Evolutionary conservation across 2,329 filamentous ascomycete genomes (phyloP).

Genomic region (Pseudogymnoascus sp.): DNA sequence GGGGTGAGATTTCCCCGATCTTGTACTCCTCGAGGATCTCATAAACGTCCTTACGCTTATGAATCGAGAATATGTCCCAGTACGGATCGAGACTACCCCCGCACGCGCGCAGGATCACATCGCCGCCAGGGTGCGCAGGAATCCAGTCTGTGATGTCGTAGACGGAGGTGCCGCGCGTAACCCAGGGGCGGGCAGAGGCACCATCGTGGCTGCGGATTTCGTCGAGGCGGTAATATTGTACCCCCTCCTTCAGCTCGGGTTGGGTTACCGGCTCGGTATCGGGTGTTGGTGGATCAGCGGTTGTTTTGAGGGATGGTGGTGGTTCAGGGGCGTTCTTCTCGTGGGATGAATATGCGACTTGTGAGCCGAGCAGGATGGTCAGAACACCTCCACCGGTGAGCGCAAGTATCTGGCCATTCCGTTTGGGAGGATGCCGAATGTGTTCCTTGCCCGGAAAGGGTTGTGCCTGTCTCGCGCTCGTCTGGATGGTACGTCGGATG

Average conservation of each 20-base stretch:
- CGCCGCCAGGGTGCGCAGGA: slow-evolving; percentile 55
- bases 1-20: slow-evolving; percentile 51
- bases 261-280: not conserved
- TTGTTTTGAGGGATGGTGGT: not conserved
- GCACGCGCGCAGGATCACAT: slow-evolving; percentile 58
- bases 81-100: slow-evolving; percentile 58
- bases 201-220: slow-evolving; percentile 46
- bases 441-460: not conserved
- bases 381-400: not conserved
- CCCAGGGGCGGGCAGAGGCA: slow-evolving; percentile 49
- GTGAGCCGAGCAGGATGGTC: not conserved
- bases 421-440: not conserved
- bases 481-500: not conserved
- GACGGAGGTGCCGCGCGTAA: slow-evolving; percentile 54
- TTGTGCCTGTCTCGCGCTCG: not conserved
- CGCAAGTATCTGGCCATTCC: not conserved
- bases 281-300: not conserved
- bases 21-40: slow-evolving; percentile 57
- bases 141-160: slow-evolving; percentile 67
- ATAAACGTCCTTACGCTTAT: slow-evolving; percentile 55
- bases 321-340: not conserved
- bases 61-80: slow-evolving; percentile 63
- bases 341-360: not conserved
- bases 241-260: not conserved
- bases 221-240: slow-evolving; percentile 30